Evolutionary conservation across 108 stramenopile species (phyloP), one percentile per base, ranked within the genome.

Genomic region (Craspedostauros australis): DNA sequence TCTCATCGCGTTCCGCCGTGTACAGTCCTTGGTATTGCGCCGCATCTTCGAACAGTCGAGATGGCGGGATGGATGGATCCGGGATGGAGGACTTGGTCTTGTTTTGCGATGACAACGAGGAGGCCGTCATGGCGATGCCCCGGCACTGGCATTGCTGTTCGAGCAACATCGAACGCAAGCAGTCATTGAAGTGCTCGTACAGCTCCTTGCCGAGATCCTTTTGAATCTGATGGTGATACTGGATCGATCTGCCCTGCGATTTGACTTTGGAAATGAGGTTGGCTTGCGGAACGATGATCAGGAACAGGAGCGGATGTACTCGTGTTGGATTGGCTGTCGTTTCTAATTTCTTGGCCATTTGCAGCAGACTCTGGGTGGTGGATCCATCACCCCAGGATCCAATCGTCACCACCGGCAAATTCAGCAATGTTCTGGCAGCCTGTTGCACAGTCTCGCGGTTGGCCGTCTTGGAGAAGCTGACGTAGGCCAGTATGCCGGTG

Each of bases 381-480:
- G 61, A 26, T 33, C 73, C 75, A 50, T 83, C 77, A 20, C 77
- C 77, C 82, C 82, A 83, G 14, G 62, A 60, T 23, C 82, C 82
- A 20, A 50, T 51, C 1, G 82, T 84, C 38, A 76, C 40, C 21
- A 84, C 44, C 2, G 82, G 77, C 14, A 84, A 37, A 43, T 84
- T 76, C 22, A 84, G 34, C 15, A 84, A 12, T 5, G 76, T 80
- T 29, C 44, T 55, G n/a, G 78, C 78, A 7, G 82, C 82, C 44
- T 64, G 46, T 40, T 75, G 49, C 9, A 77, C 75, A 50, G 65
- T 62, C 14, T 50, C 25, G 11, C 23, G 46, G 20, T 68, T 67
- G 19, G 75, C 73, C 36, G 63, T 43, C 14, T 60, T 57, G 25
- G 71, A 57, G 50, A 84, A 84, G 39, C 71, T 73, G 23, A 84